Percentiles rank a stretch among this genome's conserved stretches.
phyloP scores from a whole-genome alignment of 331 rosid genomes.

The Pyracantha coccinea region DNA sequence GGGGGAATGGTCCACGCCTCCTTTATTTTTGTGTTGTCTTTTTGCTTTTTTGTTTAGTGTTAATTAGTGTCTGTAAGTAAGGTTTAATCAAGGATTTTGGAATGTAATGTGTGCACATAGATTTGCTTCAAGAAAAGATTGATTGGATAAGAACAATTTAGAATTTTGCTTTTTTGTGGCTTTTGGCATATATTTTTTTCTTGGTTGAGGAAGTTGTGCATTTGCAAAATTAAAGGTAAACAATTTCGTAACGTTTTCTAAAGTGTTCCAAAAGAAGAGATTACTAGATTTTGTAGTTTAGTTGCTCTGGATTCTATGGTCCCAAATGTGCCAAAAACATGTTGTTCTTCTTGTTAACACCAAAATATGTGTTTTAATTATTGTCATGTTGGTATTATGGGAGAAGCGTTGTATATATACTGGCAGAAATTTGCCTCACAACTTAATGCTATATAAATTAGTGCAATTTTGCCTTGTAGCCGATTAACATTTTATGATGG shows the following conservation, averaged over 20 bases:
- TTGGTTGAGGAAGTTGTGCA: neutral
- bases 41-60: conserved; percentile 1
- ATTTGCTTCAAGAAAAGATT: neutral
- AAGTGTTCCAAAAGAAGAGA: neutral
- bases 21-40: neutral
- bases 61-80: neutral
- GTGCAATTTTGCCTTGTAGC: neutral
- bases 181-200: neutral
- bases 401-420: neutral
- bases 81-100: neutral
- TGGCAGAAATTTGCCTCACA: neutral
- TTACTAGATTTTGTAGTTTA: too few relatives aligned
- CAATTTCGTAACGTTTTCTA: neutral
- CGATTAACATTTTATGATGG: neutral
- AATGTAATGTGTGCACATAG: neutral
- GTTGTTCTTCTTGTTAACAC: neutral
- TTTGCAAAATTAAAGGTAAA: too few relatives aligned
- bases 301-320: too few relatives aligned
- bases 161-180: neutral
- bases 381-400: neutral
- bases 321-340: neutral
- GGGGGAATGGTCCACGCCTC: conserved; percentile 1
- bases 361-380: too few relatives aligned
- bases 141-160: neutral
- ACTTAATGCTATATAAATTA: too few relatives aligned